A percentile compares a stretch with the other conserved stretches of the same genome.
Evolutionary conservation across 2,329 filamentous ascomycete genomes (phyloP).

Genomic region (Aaosphaeria pasadenensis): DNA sequence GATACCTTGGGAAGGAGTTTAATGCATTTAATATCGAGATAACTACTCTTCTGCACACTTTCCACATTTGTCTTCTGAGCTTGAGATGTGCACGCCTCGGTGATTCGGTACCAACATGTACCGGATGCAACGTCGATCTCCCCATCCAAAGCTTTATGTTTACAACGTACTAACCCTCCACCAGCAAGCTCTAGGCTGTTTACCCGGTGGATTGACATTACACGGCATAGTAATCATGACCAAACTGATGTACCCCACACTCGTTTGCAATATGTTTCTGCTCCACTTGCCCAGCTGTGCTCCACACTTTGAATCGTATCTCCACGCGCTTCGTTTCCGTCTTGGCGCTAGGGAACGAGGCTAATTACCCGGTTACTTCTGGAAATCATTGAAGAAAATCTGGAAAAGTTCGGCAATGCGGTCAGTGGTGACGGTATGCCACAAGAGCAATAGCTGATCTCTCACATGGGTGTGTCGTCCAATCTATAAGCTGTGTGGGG

Average conservation of each 20-base stretch:
- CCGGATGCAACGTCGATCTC: slow-evolving; percentile 6
- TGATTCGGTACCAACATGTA: background rate
- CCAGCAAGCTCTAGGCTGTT: slow-evolving; percentile 2
- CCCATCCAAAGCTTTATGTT: background rate
- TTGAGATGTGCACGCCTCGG: background rate
- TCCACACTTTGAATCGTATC: no score
- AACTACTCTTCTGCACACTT: background rate
- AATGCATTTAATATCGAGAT: background rate
- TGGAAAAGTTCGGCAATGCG: no score
- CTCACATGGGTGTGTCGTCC: no score
- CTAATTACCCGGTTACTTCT: no score
- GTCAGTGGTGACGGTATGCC: no score
- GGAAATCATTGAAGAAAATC: no score
- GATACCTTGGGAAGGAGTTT: slow-evolving; percentile 17
- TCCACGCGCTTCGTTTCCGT: no score
- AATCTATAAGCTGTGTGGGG: no score
- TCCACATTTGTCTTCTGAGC: background rate
- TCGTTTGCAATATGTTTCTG: background rate
- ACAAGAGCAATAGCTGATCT: no score
- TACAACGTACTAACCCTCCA: background rate
- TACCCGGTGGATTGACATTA: slow-evolving; percentile 13
- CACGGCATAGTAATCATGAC: background rate
- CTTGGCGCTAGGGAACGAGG: no score
- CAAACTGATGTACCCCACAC: slow-evolving; percentile 9
- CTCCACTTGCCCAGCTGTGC: slow-evolving; percentile 3